These are phyloP conservation scores for Camelina neglecta DNA, from an alignment of 345 rosid genomes.

Conservation along the genomic window DNA sequence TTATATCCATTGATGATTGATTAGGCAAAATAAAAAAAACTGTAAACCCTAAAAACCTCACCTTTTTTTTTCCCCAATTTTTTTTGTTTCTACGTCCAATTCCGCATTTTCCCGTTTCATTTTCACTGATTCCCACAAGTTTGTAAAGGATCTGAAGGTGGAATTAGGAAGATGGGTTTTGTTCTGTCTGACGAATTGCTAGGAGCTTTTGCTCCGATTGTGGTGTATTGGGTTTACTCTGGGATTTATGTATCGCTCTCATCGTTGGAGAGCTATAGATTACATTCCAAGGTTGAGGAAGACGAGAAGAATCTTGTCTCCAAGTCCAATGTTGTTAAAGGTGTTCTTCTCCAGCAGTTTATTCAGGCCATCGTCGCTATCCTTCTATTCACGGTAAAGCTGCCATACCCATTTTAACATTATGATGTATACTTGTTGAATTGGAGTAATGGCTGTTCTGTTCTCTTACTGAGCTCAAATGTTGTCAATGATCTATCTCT, in stretches of 20 bases:
- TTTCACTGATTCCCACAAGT: slow-evolving; percentile 5
- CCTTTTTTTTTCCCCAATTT: not conserved
- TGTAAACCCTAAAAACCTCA: not conserved
- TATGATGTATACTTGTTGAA: not conserved
- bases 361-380: slow-evolving; percentile 71
- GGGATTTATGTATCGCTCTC: slow-evolving; percentile 61
- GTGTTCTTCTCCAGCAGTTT: slow-evolving; percentile 73
- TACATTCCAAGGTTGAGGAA: slow-evolving; percentile 72
- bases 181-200: slow-evolving; percentile 65
- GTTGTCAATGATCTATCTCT: not conserved
- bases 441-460: not conserved
- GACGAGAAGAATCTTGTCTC: slow-evolving; percentile 76
- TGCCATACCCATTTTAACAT: not conserved
- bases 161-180: slow-evolving; percentile 48
- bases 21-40: not conserved
- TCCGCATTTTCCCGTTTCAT: not conserved
- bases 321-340: slow-evolving; percentile 64
- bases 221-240: slow-evolving; percentile 75
- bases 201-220: slow-evolving; percentile 68
- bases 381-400: slow-evolving; percentile 61
- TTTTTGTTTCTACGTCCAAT: not conserved
- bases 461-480: slow-evolving; percentile 3
- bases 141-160: not conserved
- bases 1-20: not conserved
- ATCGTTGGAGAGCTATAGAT: slow-evolving; percentile 58